These are phyloP conservation scores for Fusarium duplospermum DNA, from an alignment of 2,329 filamentous ascomycete species.

Conservation along the genomic window DNA sequence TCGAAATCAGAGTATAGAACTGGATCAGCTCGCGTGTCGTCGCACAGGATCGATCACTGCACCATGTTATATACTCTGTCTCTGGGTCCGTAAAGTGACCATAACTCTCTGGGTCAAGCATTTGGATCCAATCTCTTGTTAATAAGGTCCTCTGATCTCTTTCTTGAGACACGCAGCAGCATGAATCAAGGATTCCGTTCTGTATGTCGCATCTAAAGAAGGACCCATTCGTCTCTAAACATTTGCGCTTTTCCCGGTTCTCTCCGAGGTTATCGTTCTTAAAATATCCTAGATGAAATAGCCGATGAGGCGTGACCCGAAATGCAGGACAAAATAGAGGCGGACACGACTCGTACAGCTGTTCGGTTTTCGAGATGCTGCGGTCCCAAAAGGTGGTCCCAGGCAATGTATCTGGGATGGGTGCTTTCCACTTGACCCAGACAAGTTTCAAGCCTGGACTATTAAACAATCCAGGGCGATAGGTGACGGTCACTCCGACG, in stretches of 20 bases:
- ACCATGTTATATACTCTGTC: neutral
- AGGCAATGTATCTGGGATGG: neutral
- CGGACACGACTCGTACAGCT: neutral
- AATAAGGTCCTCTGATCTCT: neutral
- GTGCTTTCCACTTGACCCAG: neutral
- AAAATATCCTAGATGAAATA: neutral
- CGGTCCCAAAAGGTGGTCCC: neutral
- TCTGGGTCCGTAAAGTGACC: neutral
- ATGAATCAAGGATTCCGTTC: neutral
- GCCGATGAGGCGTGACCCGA: neutral
- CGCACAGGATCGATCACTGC: neutral
- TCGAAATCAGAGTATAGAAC: neutral
- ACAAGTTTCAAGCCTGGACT: neutral
- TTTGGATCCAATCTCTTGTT: neutral
- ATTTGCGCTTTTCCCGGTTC: neutral
- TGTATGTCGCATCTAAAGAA: neutral
- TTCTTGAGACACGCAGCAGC: neutral
- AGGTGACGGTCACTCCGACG: neutral
- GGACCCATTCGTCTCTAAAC: neutral
- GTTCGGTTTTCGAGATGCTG: neutral
- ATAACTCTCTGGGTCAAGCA: neutral
- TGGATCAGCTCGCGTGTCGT: neutral
- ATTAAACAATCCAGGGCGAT: neutral
- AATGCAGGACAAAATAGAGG: neutral
- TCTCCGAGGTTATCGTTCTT: neutral